These are phyloP conservation scores for Colletotrichum sp. DNA, from an alignment of 2,329 filamentous ascomycete genomes.

Conservation along the genomic window DNA sequence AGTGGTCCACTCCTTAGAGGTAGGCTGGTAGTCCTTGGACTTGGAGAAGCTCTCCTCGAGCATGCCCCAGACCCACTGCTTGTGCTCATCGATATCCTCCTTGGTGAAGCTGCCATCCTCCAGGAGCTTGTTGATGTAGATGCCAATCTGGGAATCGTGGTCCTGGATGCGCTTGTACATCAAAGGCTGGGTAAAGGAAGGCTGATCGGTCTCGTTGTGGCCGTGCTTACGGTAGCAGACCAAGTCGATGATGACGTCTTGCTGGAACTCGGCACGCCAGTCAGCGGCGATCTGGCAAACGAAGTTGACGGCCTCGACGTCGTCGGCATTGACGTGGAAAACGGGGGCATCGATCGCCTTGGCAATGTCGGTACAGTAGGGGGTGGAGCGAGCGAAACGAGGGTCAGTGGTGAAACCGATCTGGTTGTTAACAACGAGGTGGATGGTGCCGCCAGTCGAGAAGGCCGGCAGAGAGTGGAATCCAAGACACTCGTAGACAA, in stretches of 20 bases:
- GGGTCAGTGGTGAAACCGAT: constrained; percentile 99
- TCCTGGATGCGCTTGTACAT: constrained; percentile 98
- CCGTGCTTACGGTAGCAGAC: constrained; percentile 99
- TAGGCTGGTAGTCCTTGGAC: constrained; percentile 97
- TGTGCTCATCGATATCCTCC: constrained; percentile 98
- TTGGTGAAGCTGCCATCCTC: constrained; percentile 95
- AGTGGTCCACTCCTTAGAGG: constrained; percentile 97
- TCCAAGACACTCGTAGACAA: constrained; percentile 98
- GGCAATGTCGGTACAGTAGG: constrained; percentile 99
- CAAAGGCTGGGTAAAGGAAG: constrained; percentile 97
- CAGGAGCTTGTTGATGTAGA: constrained; percentile 90
- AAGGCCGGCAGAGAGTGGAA: constrained; percentile 96
- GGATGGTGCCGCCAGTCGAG: constrained; percentile 96
- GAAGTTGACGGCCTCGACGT: constrained; percentile 98
- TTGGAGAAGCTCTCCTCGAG: constrained; percentile 96
- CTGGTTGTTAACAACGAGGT: constrained; percentile 99
- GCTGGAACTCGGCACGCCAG: constrained; percentile 98
- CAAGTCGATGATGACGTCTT: constrained; percentile 96
- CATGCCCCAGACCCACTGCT: constrained; percentile 99
- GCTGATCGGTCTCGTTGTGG: constrained; percentile 99
- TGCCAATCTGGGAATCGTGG: constrained; percentile 85
- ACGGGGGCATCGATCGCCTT: constrained; percentile 98
- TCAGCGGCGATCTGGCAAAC: constrained; percentile 96
- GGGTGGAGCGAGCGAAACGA: constrained; percentile 94
- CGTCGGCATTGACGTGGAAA: constrained; percentile 99